These are phyloP conservation scores for Protomyces pachydermus DNA, from an alignment of 1,139 yeast genomes.

Conservation along the genomic window DNA sequence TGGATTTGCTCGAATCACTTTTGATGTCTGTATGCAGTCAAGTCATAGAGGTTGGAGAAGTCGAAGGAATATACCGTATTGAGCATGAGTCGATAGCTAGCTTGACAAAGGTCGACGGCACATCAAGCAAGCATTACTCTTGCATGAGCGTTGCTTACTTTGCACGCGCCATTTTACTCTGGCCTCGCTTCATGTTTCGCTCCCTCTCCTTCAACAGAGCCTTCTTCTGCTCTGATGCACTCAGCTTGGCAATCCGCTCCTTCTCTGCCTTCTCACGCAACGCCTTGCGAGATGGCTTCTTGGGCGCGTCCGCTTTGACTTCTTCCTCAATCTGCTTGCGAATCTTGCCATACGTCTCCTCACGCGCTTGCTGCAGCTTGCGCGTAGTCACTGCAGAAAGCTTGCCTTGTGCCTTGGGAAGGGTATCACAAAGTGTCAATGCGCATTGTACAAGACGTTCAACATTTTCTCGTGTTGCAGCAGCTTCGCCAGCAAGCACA, in stretches of 20 bases:
- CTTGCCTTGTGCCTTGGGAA: slow-evolving; percentile 47
- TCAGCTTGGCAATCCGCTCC: slow-evolving; percentile 64
- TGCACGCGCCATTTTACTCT: slow-evolving; percentile 20
- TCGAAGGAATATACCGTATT: too few relatives aligned
- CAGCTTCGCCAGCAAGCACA: slow-evolving; percentile 2
- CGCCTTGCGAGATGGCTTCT: slow-evolving; percentile 68
- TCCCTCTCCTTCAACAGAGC: slow-evolving; percentile 35
- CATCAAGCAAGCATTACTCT: too few relatives aligned
- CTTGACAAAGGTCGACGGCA: too few relatives aligned
- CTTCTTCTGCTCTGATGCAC: slow-evolving; percentile 53
- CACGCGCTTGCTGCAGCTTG: slow-evolving; percentile 51
- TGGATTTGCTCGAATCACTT: too few relatives aligned
- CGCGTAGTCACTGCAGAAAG: slow-evolving; percentile 46
- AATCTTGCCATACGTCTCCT: slow-evolving; percentile 52
- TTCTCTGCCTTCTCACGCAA: slow-evolving; percentile 55
- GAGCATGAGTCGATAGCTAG: too few relatives aligned
- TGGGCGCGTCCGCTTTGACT: slow-evolving; percentile 71
- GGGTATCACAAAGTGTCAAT: slow-evolving; percentile 51
- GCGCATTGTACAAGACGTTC: slow-evolving; percentile 36
- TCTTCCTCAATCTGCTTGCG: slow-evolving; percentile 46
- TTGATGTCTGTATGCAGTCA: too few relatives aligned
- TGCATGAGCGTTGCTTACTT: background rate
- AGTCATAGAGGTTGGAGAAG: too few relatives aligned
- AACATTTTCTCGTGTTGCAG: slow-evolving; percentile 14
- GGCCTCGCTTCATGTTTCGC: slow-evolving; percentile 26